Evolutionary conservation across 768 basidiomycete genomes (phyloP), one percentile per base, ranked within the genome.

Genomic region (Termitomyces sp.): DNA sequence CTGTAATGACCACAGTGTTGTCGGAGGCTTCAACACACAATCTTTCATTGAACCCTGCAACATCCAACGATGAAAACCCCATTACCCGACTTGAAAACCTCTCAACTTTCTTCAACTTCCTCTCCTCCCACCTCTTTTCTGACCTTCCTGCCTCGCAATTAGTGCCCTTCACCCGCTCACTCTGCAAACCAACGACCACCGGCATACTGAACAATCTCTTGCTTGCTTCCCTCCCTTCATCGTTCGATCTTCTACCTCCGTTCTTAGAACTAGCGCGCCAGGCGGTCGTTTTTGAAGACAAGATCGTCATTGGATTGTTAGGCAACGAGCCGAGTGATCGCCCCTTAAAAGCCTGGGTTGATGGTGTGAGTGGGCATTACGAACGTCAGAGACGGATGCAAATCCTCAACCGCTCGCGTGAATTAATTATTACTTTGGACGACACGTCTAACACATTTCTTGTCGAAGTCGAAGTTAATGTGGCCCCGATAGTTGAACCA

Each of bases 311-410:
- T 15, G 71, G 71, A 15, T 65, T 88, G 60, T 75, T 90, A 16
- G 80, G 81, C 15, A 81, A 79, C 57, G 80, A 79, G 22, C 58
- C 65, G 13, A 73, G 74, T 6, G 85, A 87, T 49, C 76, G 76
- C 28, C 75, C 85, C 7, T 82, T 96, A 58, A 81, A 83, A 67
- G 67, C 73, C 7, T 96, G 94, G 91, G 83, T 81, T 4, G 81
- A 87, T 53, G 82, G 84, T 4, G 79, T 92, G 12, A 81, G 84
- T 18, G 74, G 79, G 3, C 91, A 93, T 71, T 96, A 94, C 71
- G 94, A 94, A 70, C 84, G 85, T 62, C 85, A 88, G 66, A 74
- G 93, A 66, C 81, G 94, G 15, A 74, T 83, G 38, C 76, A 79
- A 55, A 84, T 94, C 49, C 78, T 94, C 7, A 86, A 90, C 45